A percentile compares a stretch with the other conserved stretches of the same genome.
phyloP scores from a whole-genome alignment of 176 grass and related monocot genomes.

The Cymbopogon citratus region DNA sequence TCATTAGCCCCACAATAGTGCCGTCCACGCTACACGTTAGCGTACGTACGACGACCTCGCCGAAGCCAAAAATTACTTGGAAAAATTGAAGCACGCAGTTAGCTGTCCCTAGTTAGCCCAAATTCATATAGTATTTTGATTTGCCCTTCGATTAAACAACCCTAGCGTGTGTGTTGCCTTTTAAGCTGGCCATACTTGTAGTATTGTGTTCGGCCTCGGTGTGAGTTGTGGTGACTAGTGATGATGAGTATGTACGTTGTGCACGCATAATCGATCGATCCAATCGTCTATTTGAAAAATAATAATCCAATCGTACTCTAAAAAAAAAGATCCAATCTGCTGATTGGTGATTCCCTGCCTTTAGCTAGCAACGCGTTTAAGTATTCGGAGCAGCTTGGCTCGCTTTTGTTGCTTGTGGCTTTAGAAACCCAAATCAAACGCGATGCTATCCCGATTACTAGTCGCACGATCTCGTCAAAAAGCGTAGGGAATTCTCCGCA shows the following conservation, averaged over 20 bases:
- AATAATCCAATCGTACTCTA: not conserved
- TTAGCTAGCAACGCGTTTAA: not conserved
- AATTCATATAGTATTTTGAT: not conserved
- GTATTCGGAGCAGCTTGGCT: not conserved
- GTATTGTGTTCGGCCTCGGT: not conserved
- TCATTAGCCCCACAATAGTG: not conserved
- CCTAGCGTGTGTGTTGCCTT: not conserved
- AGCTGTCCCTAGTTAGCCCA: not conserved
- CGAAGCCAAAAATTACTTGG: not conserved
- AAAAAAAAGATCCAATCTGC: not conserved
- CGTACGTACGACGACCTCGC: not conserved
- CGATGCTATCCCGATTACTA: not conserved
- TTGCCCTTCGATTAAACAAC: not conserved
- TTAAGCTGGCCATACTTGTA: too few relatives aligned
- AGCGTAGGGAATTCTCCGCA: not conserved
- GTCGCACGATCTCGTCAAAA: not conserved
- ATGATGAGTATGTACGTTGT: not conserved
- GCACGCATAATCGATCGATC: conserved; percentile 4
- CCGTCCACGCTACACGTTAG: conserved; percentile 26
- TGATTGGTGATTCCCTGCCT: not conserved
- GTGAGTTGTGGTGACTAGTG: not conserved
- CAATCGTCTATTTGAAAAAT: not conserved
- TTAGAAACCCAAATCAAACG: not conserved
- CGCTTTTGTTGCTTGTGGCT: conserved; percentile 7
- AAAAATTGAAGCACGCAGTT: not conserved